Evolutionary conservation across 2,329 filamentous ascomycete genomes (phyloP).

Genomic region (Alternaria arborescens): DNA sequence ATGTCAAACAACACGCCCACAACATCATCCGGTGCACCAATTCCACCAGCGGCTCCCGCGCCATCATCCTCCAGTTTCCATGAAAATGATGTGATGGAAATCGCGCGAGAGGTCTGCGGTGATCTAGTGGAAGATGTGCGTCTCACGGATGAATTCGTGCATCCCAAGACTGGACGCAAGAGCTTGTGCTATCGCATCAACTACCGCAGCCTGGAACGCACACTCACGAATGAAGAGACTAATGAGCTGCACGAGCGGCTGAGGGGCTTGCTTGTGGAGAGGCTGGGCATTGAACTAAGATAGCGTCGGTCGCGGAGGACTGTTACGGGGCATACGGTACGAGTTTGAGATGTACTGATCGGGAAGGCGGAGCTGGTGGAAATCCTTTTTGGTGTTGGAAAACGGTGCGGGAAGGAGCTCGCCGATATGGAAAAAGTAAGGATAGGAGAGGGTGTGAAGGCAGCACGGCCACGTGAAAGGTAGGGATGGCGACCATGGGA

Average conservation of each 20-base stretch:
- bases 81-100: constrained; percentile 97
- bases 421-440: background rate
- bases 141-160: constrained; percentile 84
- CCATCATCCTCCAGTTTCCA: constrained; percentile 66
- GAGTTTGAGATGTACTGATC: background rate
- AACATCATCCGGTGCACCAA: constrained; percentile 19
- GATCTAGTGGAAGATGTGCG: constrained; percentile 88
- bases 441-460: background rate
- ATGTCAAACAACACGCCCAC: constrained; percentile 9
- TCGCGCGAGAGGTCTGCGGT: constrained; percentile 82
- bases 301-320: constrained; percentile 44
- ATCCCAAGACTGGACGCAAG: constrained; percentile 82
- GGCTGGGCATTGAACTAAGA: constrained; percentile 81
- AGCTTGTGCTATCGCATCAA: constrained; percentile 94
- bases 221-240: constrained; percentile 82
- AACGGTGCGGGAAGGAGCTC: background rate
- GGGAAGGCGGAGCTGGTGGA: background rate
- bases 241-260: constrained; percentile 79
- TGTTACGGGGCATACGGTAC: background rate
- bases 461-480: background rate
- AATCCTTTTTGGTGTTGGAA: constrained; percentile 1
- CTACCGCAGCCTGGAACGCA: constrained; percentile 91
- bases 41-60: constrained; percentile 51
- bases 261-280: constrained; percentile 68
- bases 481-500: background rate